Base-by-base conservation (phyloP, 148 eudicot genomes). In the Chenopodium formosanum region DNA sequence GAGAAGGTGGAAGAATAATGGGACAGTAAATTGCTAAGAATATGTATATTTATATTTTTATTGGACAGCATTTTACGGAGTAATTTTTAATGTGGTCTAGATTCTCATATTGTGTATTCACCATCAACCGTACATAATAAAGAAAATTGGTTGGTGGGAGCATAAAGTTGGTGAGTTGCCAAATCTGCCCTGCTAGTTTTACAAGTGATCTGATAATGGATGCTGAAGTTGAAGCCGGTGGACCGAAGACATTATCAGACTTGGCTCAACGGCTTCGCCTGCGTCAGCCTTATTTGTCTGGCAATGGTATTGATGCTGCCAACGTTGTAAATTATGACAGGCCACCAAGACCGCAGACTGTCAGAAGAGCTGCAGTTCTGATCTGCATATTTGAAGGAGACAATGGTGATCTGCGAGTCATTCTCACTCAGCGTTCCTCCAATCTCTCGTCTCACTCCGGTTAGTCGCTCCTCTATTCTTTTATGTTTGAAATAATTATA, bases 301-400 rank as follows among this genome's bases (percentile, higher is more conserved):
- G 72, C 7, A 75, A 69, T 44, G 76, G 10, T 40, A 20, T 46
- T 46, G 75, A 73, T 19, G 60, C 62, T 23, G 56, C 20, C 80
- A 37, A 62, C 76, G 48, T 46, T 1, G 67, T 62, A 1, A 75
- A 32, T 23, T 44, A 65, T 37, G 50, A 27, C 73, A 13, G 50
- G 32, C 25, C 66, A 40, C 44, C 68, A 66, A 79, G 80, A 78
- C 74, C 75, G 46, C 65, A 16, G 58, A 67, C 60, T 23, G n/a
- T 1, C 62, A 92, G 83, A 62, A 88, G 88, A 84, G 94, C 98
- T 6, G 94, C 98, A 17, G 98, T 94, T 77, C 85, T 94, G 83
- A 75, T 92, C 79, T 94, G 98, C 81, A 78, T 94, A 73, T 92
- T 89, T 79, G 86, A 91, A 85, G 92, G 86, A 47, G 79, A 86